Evolutionary conservation across 306 rosid genomes (phyloP).

Genomic region (Sechiopsis laciniata): DNA sequence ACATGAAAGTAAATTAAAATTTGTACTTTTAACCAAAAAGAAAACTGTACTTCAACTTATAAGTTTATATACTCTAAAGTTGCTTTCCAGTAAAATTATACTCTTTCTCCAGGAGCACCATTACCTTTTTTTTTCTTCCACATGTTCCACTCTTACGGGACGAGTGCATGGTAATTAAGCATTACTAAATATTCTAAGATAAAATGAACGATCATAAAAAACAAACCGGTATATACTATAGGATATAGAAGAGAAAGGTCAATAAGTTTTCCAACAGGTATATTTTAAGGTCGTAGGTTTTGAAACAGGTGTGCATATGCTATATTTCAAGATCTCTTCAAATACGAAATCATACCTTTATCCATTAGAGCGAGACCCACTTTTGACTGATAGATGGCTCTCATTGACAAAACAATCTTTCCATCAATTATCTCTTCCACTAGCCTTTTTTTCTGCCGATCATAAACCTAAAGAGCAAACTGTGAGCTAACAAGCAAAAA

Average conservation of each 20-base stretch:
- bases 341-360: conserved; percentile 43
- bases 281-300: neutral
- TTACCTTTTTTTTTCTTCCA: neutral
- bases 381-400: conserved; percentile 97
- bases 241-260: neutral
- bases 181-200: neutral
- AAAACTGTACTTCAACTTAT: neutral
- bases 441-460: conserved; percentile 80
- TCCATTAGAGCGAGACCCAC: conserved; percentile 83
- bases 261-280: conserved; percentile 1
- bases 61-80: neutral
- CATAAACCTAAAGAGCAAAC: conserved; percentile 55
- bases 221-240: neutral
- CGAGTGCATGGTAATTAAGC: neutral
- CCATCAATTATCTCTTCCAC: conserved; percentile 87
- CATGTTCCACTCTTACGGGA: neutral
- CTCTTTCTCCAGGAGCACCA: neutral
- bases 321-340: conserved; percentile 10
- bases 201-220: neutral
- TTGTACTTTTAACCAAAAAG: neutral
- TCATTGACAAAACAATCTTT: conserved; percentile 88
- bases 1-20: neutral
- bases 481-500: conserved; percentile 19
- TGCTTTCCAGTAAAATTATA: neutral
- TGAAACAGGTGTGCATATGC: neutral